Base-by-base conservation (phyloP, 495 filamentous ascomycete species). In the Polyplosphaeria fusca region DNA sequence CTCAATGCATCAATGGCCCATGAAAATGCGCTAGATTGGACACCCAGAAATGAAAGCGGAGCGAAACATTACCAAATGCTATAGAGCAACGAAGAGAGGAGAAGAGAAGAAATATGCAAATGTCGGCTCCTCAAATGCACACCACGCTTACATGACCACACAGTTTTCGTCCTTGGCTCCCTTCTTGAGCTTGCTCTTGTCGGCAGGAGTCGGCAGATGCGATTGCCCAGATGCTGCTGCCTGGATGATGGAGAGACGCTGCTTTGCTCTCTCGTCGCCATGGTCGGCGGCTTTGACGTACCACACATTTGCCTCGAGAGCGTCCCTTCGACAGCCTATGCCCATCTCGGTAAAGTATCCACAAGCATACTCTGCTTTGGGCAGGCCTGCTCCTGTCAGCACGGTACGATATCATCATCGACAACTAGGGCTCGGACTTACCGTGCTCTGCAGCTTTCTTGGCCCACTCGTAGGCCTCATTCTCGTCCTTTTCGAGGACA, bases 291-390 rank as follows among this genome's bases (percentile, higher is more conserved):
- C 92, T 70, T 87, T 87, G 47, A 97, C 94, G 67, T 99, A 99
- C 94, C 92, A 97, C 5, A 95, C 88, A 64, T 97, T 97, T 50
- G 93, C 92, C 68, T 96, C 89, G 55, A 99, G 79, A 2, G 90
- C 83, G 68, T 99, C 93, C 19, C 91, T 84, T 4, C 90, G 86
- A 70, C 89, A 95, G 20, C 93, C 93, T 57, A 99, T 96, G 47
- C 93, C 93, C 86, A 91, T 95, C 73, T 99, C 93, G 7, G 89
- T 96, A 71, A 99, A 99, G 74, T 96, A 99, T 14, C 91, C 93
- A 16, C 92, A 81, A 0, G 94, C 89, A 61, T 97, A 99, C 70
- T 97, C 81, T 4, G 93, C 93, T 76, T 99, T 99, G 5, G 88
- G 82, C 37, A 89, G 82, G 32, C 87, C 93, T 95, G 57, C 4